Conservation (phyloP, 2,329 filamentous ascomycete genomes). For the Xylaria sp. region DNA sequence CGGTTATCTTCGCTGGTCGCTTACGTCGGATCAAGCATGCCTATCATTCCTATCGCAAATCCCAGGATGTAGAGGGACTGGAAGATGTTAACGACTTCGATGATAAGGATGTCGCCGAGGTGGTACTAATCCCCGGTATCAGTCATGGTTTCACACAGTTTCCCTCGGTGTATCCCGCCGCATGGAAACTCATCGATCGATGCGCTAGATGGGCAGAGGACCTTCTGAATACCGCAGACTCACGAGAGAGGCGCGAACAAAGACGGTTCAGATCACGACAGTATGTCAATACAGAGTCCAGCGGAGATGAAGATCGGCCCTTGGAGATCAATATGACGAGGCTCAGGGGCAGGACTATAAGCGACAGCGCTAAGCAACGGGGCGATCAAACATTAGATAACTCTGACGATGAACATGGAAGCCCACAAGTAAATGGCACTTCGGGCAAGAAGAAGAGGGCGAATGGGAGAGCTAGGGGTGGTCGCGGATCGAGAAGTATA, state of each 20-base stretch:
- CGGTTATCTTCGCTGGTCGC: conserved; percentile 90
- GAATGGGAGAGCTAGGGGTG: conserved; percentile 36
- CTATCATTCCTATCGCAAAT: conserved; percentile 54
- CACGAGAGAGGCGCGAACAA: conserved; percentile 42
- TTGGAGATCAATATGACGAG: conserved; percentile 78
- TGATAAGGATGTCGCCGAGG: conserved; percentile 78
- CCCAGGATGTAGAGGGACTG: conserved; percentile 56
- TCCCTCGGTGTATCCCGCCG: conserved; percentile 83
- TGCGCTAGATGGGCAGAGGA: conserved; percentile 83
- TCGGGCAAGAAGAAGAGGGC: conserved; percentile 35
- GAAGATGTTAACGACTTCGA: conserved; percentile 63
- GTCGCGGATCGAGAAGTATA: conserved; percentile 51
- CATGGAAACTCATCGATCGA: conserved; percentile 84
- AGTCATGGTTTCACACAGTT: conserved; percentile 96
- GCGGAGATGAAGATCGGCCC: conserved; percentile 79
- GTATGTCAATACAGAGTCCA: conserved; percentile 62
- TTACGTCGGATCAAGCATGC: conserved; percentile 79
- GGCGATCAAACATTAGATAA: conserved; percentile 27
- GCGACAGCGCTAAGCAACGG: conserved; percentile 31
- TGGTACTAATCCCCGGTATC: conserved; percentile 84
- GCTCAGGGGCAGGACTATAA: conserved; percentile 37
- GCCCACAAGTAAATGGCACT: conserved; percentile 5
- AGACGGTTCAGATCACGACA: conserved; percentile 46
- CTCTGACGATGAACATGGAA: conserved; percentile 19
- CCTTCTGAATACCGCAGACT: conserved; percentile 65